Conservation (phyloP, 164 flowering plant species). For the Vitis rotundifolia region DNA sequence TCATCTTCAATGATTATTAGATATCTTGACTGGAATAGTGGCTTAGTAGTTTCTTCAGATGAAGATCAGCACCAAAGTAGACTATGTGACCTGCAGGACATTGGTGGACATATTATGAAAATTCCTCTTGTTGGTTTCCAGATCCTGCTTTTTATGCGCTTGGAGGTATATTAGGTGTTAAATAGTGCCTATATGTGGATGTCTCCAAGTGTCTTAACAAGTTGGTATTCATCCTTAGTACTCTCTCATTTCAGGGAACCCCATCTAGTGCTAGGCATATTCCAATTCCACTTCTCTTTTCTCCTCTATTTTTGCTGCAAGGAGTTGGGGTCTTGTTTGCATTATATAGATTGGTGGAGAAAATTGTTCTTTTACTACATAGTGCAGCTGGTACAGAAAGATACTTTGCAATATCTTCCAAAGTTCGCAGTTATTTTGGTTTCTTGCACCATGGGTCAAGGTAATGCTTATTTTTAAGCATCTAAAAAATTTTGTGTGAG, state of each 20-base stretch:
- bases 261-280: conserved; percentile 64
- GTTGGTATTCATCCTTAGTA: conserved; percentile 4
- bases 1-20: conserved; percentile 53
- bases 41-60: conserved; percentile 58
- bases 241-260: conserved; percentile 59
- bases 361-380: conserved; percentile 50
- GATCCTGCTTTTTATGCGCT: conserved; percentile 77
- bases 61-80: conserved; percentile 52
- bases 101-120: conserved; percentile 95
- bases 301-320: conserved; percentile 79
- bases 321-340: conserved; percentile 79
- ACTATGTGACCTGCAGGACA: conserved; percentile 66
- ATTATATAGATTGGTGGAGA: conserved; percentile 64
- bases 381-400: conserved; percentile 47
- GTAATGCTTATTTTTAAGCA: conserved; percentile 29
- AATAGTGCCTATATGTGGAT: not conserved
- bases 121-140: conserved; percentile 74
- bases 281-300: conserved; percentile 54
- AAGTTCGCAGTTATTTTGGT: conserved; percentile 57
- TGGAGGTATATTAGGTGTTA: conserved; percentile 59
- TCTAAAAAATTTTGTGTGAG: not conserved
- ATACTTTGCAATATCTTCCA: conserved; percentile 50
- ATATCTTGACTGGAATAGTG: conserved; percentile 76
- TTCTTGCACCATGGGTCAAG: conserved; percentile 90
- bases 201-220: not conserved